These are phyloP conservation scores for Cercospora sesami DNA, from an alignment of 2,329 filamentous ascomycete genomes.

Conservation along the genomic window DNA sequence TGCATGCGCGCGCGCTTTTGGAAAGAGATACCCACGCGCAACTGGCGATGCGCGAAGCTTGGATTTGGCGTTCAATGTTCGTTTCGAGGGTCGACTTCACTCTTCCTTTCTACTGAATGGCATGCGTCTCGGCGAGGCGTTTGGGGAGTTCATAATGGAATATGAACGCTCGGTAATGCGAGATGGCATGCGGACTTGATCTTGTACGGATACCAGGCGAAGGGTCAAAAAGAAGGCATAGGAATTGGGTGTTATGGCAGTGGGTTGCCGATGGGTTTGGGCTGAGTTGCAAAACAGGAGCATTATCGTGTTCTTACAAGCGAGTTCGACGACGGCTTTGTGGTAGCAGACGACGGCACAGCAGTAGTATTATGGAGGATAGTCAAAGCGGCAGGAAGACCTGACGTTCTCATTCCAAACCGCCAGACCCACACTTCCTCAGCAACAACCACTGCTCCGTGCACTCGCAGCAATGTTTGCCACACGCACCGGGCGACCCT, in stretches of 20 bases:
- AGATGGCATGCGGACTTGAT: conserved; percentile 1
- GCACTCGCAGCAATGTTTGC: conserved; percentile 3
- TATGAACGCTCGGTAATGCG: conserved; percentile 5
- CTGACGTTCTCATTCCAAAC: conserved; percentile 8
- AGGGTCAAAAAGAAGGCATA: background rate
- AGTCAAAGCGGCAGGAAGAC: background rate
- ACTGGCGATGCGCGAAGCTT: conserved; percentile 18
- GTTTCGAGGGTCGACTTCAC: background rate
- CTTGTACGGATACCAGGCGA: conserved; percentile 12
- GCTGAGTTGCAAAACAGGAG: background rate
- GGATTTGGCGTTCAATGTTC: conserved; percentile 10
- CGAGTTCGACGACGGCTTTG: background rate
- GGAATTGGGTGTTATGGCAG: background rate
- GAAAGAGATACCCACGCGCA: conserved; percentile 24
- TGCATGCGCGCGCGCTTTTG: conserved; percentile 15
- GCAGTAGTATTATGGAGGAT: background rate
- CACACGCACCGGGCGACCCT: background rate
- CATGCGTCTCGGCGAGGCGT: conserved; percentile 26
- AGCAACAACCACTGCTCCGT: conserved; percentile 4
- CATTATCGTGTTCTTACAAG: background rate
- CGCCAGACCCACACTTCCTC: background rate
- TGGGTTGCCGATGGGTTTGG: background rate
- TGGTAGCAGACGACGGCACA: background rate
- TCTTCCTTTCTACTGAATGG: conserved; percentile 13
- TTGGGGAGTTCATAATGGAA: conserved; percentile 16